Evolutionary conservation across 2,329 filamentous ascomycete genomes (phyloP), one percentile per base, ranked within the genome.

Genomic region (Cytospora piceae): DNA sequence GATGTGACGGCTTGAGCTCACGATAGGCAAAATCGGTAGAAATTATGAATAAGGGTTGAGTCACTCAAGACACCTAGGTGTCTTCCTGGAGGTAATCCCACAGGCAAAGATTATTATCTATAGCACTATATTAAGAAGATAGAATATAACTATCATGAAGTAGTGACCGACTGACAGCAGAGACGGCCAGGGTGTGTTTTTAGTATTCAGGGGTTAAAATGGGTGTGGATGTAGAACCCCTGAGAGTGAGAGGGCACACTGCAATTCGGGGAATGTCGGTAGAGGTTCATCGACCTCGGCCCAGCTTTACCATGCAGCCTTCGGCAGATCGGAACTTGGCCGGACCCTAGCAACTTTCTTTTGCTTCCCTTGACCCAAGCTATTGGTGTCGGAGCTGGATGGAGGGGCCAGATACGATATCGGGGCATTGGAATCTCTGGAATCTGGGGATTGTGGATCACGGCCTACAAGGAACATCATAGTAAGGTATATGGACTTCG

Each of bases 321-420:
- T 68, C 66, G 66, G 66, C 52, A 66, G 66, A 62, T 57, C 63
- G 66, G 66, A 63, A 65, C 34, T 59, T 64, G 58, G 14, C 58
- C 52, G 58, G 60, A 31, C 55, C 32, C 39, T 20, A n/a, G 60
- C 31, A 54, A 14, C 4, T 32, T 46, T 39, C 11, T 24, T 24
- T 27, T 37, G 31, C 58, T n/a, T 17, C 17, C 34, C 52, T 31
- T 55, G 59, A 39, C 24, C 29, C 63, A 65, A 60, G 57, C 54
- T 32, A 34, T 42, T 61, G 42, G 63, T 39, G 31, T 20, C 51
- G 17, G 27, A n/a, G 34, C 60, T n/a, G 51, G 24, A 51, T 27
- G 58, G 52, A 34, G 34, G 52, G 53, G 32, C 27, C 54, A 65
- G 58, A 66, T 61, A 66, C 64, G 64, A 68, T 59, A 66, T 61